Percentiles rank a stretch among this genome's conserved stretches.
Evolutionary conservation across 2,329 filamentous ascomycete genomes (phyloP).

Genomic region (Passalora sequoiae): DNA sequence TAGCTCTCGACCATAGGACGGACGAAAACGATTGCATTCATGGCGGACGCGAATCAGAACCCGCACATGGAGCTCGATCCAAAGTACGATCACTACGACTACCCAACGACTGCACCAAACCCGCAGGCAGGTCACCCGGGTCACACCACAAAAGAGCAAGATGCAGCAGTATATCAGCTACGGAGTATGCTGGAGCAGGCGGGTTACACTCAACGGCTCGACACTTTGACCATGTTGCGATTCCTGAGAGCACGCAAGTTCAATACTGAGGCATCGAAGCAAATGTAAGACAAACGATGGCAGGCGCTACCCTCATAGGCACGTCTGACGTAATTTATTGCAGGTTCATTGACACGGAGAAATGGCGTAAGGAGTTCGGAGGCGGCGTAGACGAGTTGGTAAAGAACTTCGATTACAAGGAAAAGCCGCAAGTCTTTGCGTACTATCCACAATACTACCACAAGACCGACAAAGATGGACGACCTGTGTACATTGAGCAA

Average conservation of each 20-base stretch:
- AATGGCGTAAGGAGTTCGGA: constrained; percentile 82
- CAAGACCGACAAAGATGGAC: constrained; percentile 92
- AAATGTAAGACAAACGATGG: constrained; percentile 62
- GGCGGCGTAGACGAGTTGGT: constrained; percentile 70
- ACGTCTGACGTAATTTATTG: constrained; percentile 24
- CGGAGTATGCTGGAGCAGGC: constrained; percentile 76
- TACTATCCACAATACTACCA: constrained; percentile 99
- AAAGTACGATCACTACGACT: constrained; percentile 97
- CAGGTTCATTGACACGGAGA: constrained; percentile 87
- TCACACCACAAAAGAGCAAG: constrained; percentile 77
- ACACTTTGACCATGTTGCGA: constrained; percentile 82
- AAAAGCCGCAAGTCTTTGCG: constrained; percentile 76
- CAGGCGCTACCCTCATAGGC: no score
- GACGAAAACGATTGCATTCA: neutral
- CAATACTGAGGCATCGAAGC: constrained; percentile 73
- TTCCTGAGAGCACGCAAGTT: constrained; percentile 86
- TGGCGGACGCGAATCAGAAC: constrained; percentile 25
- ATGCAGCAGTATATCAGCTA: constrained; percentile 83
- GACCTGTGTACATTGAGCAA: constrained; percentile 95
- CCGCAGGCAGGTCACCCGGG: constrained; percentile 75
- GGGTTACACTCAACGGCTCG: constrained; percentile 77
- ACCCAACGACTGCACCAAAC: constrained; percentile 69
- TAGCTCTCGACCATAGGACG: neutral
- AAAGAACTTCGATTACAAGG: constrained; percentile 76
- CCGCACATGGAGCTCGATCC: constrained; percentile 58